Percentiles rank a stretch among this genome's conserved stretches.
phyloP scores from a whole-genome alignment of 805 yeast species.

The Kazachstania africana region DNA sequence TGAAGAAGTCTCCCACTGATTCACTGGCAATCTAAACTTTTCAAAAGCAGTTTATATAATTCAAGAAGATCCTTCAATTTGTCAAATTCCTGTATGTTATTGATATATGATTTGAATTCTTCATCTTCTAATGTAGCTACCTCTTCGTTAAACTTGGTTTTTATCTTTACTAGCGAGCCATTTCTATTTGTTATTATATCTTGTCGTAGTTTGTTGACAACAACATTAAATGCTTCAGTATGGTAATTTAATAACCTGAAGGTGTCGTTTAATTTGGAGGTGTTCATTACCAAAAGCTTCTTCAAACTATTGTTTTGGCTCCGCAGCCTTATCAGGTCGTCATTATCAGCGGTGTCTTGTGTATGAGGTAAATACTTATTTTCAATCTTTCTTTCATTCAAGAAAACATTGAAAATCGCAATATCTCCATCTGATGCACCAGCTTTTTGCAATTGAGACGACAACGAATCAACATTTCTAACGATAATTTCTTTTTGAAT shows the following conservation, averaged over 20 bases:
- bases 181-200: constrained; percentile 11
- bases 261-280: constrained; percentile 6
- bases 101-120: constrained; percentile 7
- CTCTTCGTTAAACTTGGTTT: constrained; percentile 7
- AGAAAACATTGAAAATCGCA: constrained; percentile 9
- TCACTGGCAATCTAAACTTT: too few relatives aligned
- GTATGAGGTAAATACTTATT: neutral
- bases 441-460: constrained; percentile 6
- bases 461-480: constrained; percentile 12
- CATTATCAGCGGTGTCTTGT: neutral
- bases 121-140: constrained; percentile 10
- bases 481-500: constrained; percentile 11
- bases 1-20: too few relatives aligned
- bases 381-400: constrained; percentile 2
- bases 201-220: constrained; percentile 10
- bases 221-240: constrained; percentile 11
- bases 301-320: constrained; percentile 1
- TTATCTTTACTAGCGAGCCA: constrained; percentile 4
- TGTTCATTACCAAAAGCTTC: constrained; percentile 5
- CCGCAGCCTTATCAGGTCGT: neutral
- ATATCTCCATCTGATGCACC: constrained; percentile 6
- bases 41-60: too few relatives aligned
- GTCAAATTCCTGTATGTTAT: neutral
- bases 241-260: constrained; percentile 10
- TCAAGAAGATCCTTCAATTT: neutral